Conservation (phyloP, 495 filamentous ascomycete genomes). For the Podospora tetraspora region DNA sequence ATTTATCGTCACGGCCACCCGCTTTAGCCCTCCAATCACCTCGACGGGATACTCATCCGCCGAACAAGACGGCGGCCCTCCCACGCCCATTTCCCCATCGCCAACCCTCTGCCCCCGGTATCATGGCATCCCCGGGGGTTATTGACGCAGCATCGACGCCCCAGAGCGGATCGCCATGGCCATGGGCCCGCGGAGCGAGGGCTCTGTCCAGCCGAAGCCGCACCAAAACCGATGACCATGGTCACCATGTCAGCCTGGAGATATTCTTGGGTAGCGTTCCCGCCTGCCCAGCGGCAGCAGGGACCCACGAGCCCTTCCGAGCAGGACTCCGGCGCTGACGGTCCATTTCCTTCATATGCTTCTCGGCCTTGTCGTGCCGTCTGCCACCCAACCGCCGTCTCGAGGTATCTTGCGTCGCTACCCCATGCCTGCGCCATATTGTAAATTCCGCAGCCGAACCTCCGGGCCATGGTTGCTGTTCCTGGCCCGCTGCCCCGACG, state of each 20-base stretch:
- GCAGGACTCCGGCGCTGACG: background rate
- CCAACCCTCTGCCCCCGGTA: background rate
- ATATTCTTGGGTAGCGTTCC: background rate
- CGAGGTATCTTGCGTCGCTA: background rate
- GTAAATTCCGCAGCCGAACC: slow-evolving; percentile 15
- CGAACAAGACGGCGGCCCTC: slow-evolving; percentile 11
- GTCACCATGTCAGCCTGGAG: background rate
- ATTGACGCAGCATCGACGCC: slow-evolving; percentile 15
- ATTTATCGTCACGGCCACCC: slow-evolving; percentile 20
- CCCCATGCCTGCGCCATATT: slow-evolving; percentile 15
- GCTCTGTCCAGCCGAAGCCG: slow-evolving; percentile 19
- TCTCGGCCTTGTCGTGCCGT: slow-evolving; percentile 9
- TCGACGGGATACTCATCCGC: slow-evolving; percentile 7
- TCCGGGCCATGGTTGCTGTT: slow-evolving; percentile 5
- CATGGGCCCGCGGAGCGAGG: slow-evolving; percentile 3
- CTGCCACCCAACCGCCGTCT: background rate
- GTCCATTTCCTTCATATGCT: slow-evolving; percentile 10
- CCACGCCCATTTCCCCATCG: slow-evolving; percentile 14
- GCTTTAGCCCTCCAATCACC: slow-evolving; percentile 31
- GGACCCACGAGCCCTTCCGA: slow-evolving; percentile 1
- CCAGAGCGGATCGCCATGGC: slow-evolving; percentile 7
- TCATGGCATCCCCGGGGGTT: slow-evolving; percentile 5
- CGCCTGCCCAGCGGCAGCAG: background rate
- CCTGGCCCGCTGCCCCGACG: slow-evolving; percentile 6
- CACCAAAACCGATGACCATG: slow-evolving; percentile 21